phyloP scores from a whole-genome alignment of 148 eudicot genomes.

The Amaranthus cruentus region DNA sequence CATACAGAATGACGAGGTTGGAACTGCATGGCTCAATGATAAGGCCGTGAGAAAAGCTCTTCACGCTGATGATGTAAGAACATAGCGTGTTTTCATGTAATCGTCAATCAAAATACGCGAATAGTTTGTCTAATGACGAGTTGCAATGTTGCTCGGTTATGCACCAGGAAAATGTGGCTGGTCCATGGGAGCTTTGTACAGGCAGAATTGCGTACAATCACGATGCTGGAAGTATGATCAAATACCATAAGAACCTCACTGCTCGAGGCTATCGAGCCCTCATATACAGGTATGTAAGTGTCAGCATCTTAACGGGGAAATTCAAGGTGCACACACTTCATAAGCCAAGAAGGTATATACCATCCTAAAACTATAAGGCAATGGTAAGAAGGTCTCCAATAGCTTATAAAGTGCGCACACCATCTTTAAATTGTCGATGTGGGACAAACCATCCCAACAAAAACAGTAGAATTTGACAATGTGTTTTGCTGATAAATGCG shows the following conservation, averaged over 20 bases:
- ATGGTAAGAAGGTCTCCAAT: no score
- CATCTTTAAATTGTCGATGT: no score
- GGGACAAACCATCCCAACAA: no score
- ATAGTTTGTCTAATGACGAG: no score
- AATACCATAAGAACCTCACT: conserved; percentile 84
- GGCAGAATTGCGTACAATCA: conserved; percentile 46
- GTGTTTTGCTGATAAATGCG: no score
- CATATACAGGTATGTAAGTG: conserved; percentile 58
- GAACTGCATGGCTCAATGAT: conserved; percentile 72
- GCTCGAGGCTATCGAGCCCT: conserved; percentile 74
- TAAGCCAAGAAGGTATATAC: no score
- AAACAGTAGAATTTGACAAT: no score
- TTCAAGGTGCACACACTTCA: no score
- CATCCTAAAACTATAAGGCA: no score
- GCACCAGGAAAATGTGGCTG: conserved; percentile 54
- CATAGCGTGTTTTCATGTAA: not conserved
- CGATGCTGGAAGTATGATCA: conserved; percentile 96
- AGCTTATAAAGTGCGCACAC: no score
- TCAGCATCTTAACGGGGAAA: no score
- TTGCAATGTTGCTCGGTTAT: not conserved
- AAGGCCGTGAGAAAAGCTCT: conserved; percentile 73
- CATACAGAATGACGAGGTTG: conserved; percentile 69
- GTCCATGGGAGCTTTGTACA: conserved; percentile 74
- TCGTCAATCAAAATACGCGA: no score
- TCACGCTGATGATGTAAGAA: conserved; percentile 75